Evolutionary conservation across 768 basidiomycete genomes (phyloP), one percentile per base, ranked within the genome.

Genomic region (Tephrocybe sp.): DNA sequence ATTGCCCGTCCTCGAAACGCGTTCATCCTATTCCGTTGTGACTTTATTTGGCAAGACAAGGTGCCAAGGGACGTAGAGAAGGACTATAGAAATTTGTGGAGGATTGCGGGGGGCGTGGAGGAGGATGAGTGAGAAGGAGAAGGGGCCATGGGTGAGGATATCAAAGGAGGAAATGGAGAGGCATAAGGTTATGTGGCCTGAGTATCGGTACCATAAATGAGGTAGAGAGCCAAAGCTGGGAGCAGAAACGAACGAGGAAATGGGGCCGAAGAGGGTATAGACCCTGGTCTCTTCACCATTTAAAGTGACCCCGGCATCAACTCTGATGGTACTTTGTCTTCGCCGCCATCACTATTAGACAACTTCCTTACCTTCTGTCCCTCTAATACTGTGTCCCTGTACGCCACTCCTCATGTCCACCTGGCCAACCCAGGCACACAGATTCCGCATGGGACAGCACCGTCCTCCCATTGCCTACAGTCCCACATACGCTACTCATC

Each of bases 1-100:
- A 77, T 89, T 34, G 83, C 84, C 14, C 80, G 89, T 22, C 87
- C 87, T 0, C 72, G 83, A 13, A 90, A 90, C 64, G 83, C 87
- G 0, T 91, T 91, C 68, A 89, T 91, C 56, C 77, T 90, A 54
- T 91, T 88, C 63, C 78, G 89, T 36, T 86, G 81, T 62, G 81
- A 89, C 62, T 82, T 87, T 47, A 82, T 86, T 13, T 75, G 80
- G 45, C 80, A 85, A 54, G 75, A 81, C 47, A 75, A 80, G 53
- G 71, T 79, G 41, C 80, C 84, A 0, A 62, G 70, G 9, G 66
- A 70, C 36, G 76, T 82, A 2, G 83, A 87, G 63, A 73, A 73
- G 13, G 79, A 88, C 57, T 85, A 89, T 61, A 78, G 82, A 51
- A 85, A 87, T 57, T 77, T 89, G 47, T 83, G 80, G 3, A 76